Conservation (phyloP, 1,284 basidiomycete species). For the Salmacisia buchloeana region DNA sequence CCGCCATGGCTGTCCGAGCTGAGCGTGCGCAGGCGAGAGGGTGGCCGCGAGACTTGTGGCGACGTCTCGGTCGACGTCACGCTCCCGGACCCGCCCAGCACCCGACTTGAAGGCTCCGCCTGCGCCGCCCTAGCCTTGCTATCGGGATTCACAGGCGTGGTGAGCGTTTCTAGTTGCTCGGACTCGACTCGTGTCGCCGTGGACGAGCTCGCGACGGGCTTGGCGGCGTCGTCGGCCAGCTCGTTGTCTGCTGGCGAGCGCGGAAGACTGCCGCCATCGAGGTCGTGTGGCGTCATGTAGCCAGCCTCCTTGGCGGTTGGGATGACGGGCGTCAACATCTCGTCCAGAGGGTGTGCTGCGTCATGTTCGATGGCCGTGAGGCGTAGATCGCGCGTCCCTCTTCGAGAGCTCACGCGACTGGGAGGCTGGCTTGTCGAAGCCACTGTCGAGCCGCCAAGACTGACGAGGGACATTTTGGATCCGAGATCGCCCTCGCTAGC, state of each 20-base stretch:
- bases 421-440: slow-evolving; percentile 16
- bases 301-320: slow-evolving; percentile 40
- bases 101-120: background rate
- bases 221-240: background rate
- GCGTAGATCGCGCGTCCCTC: slow-evolving; percentile 9
- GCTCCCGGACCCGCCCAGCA: background rate
- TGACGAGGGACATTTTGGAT: background rate
- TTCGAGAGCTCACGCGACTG: slow-evolving; percentile 25
- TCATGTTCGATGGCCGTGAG: slow-evolving; percentile 19
- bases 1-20: background rate
- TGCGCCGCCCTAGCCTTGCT: no score
- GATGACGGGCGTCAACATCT: slow-evolving; percentile 22
- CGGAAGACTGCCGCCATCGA: slow-evolving; percentile 8
- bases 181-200: no score
- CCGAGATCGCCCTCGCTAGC: background rate
- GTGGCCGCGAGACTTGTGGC: background rate
- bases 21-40: background rate
- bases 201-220: no score
- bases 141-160: background rate
- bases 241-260: slow-evolving; percentile 1
- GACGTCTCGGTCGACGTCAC: background rate
- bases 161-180: background rate
- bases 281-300: slow-evolving; percentile 38
- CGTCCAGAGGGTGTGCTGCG: slow-evolving; percentile 4
- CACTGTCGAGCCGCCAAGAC: background rate